A percentile compares a stretch with the other conserved stretches of the same genome.
Evolutionary conservation across 2,329 filamentous ascomycete genomes (phyloP).

Genomic region (Drechslerella coelobrocha): DNA sequence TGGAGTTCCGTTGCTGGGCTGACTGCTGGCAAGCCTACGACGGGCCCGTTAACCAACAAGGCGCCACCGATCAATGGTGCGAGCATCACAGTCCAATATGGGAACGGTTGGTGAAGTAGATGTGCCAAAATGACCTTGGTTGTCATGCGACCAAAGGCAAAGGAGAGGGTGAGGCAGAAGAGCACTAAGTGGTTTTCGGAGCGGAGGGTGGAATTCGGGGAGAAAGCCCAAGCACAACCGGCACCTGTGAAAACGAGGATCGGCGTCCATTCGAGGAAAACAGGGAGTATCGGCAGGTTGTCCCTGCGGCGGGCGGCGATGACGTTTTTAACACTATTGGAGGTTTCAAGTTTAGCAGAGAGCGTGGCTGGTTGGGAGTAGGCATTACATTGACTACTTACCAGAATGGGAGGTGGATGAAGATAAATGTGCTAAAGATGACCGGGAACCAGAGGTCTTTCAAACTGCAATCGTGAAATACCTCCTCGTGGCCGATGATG

Average conservation of each 20-base stretch:
- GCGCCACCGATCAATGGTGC: conserved; percentile 85
- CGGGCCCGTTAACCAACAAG: conserved; percentile 78
- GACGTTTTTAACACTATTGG: conserved; percentile 73
- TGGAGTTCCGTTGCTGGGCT: conserved; percentile 72
- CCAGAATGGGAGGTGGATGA: conserved; percentile 84
- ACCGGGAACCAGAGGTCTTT: conserved; percentile 86
- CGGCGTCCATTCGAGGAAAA: conserved; percentile 93
- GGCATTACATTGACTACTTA: conserved; percentile 7
- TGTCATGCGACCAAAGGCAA: conserved; percentile 96
- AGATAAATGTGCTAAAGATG: conserved; percentile 70
- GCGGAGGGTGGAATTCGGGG: conserved; percentile 82
- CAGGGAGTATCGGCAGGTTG: conserved; percentile 75
- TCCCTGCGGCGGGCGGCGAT: conserved; percentile 74
- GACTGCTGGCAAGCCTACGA: conserved; percentile 73
- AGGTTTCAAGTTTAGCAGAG: not conserved
- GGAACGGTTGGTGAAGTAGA: conserved; percentile 89
- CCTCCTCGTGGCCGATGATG: conserved; percentile 68
- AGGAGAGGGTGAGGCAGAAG: conserved; percentile 92
- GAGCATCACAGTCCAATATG: conserved; percentile 93
- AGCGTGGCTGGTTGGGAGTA: no score
- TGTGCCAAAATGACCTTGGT: conserved; percentile 99
- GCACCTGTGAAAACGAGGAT: conserved; percentile 80
- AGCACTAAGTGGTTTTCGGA: conserved; percentile 85
- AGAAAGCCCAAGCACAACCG: conserved; percentile 84
- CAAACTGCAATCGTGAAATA: conserved; percentile 75